Base-by-base conservation (phyloP, 164 flowering plant genomes). In the Malania oleifera region DNA sequence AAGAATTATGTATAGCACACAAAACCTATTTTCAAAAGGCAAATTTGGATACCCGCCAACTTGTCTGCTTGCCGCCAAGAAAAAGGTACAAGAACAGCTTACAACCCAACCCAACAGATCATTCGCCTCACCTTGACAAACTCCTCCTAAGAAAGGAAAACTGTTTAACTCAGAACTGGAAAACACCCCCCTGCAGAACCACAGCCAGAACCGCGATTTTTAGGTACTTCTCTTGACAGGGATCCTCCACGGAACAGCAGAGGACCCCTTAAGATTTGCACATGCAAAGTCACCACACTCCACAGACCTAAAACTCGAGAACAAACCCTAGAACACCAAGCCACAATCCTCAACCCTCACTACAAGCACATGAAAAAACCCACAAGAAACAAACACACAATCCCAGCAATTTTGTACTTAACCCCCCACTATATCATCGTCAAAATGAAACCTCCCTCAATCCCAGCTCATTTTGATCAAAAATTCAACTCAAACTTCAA, bases 201-300 rank as follows among this genome's bases (percentile, higher is more conserved):
- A 26, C 48, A 46, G 12, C 8, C 10, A 22, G 15, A 62, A 1
- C 49, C 34, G 11, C 46, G 44, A 34, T 31, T 52, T 55, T 24
- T 13, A 43, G 46, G 54, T 49, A 27, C 66, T 53, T 53, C n/a
- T 46, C 37, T 28, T 51, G 38, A 73, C 65, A 67, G 77, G 85
- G 82, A 79, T 83, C 82, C 85, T 78, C 85, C 57, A 73, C 83
- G 56, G 39, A 62, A 26, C 27, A 17, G 80, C 73, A 77, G 76
- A 80, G 80, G 77, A 83, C 71, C 82, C 83, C 83, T 70, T 63
- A 64, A 39, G 41, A 59, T 23, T 65, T 52, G 70, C 40, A 72
- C 80, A 79, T 77, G 67, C 70, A 67, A 48, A 62, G 57, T 51
- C 70, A 57, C 58, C 26, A 39, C 39, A 23, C 59, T 28, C 72